These are phyloP conservation scores for Aspergillus pseudonomiae DNA, from an alignment of 2,329 filamentous ascomycete species.

Conservation along the genomic window DNA sequence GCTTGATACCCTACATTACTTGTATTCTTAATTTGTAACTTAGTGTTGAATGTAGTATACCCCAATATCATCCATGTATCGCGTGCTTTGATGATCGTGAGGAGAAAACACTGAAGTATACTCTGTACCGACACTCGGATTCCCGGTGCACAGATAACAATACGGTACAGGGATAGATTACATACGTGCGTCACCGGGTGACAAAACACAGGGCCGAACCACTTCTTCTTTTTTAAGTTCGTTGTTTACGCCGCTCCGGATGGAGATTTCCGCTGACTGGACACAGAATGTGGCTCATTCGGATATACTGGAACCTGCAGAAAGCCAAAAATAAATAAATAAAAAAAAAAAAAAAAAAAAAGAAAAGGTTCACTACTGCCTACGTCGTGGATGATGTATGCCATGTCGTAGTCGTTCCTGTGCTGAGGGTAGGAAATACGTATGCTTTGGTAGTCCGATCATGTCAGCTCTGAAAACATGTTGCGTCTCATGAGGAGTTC, in stretches of 20 bases:
- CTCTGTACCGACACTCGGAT: too few relatives aligned
- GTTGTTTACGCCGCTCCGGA: too few relatives aligned
- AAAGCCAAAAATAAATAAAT: too few relatives aligned
- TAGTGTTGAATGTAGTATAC: background rate
- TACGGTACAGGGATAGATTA: background rate
- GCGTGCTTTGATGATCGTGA: background rate
- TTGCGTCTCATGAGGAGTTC: background rate
- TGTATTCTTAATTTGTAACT: background rate
- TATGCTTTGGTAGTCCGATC: background rate
- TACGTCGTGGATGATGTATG: background rate
- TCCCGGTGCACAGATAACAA: background rate
- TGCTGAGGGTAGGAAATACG: background rate
- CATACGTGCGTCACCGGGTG: background rate
- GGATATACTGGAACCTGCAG: too few relatives aligned
- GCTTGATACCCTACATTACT: conserved; percentile 3
- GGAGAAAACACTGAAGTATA: too few relatives aligned
- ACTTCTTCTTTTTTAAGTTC: background rate
- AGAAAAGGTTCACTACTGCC: too few relatives aligned
- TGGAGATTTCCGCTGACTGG: too few relatives aligned
- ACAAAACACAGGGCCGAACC: conserved; percentile 9
- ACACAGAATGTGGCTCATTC: background rate
- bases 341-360: too few relatives aligned
- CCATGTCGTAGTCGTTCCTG: background rate
- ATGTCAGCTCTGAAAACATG: background rate
- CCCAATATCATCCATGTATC: background rate